phyloP scores from a whole-genome alignment of 306 rosid genomes.

The Dalbergia cultrata region DNA sequence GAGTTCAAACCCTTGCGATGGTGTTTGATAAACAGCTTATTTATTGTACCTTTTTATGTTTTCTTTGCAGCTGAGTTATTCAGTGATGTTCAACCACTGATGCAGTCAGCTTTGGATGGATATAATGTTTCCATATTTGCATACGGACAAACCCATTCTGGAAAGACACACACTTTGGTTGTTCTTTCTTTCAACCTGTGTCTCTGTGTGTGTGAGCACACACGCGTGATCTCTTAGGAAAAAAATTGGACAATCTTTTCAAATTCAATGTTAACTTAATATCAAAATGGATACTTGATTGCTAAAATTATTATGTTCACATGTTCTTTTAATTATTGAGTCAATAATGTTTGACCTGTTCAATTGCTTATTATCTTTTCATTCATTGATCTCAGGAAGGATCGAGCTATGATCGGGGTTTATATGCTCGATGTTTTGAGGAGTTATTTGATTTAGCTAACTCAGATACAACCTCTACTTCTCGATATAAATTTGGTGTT shows the following conservation, averaged over 20 bases:
- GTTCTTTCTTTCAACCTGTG: conserved; percentile 50
- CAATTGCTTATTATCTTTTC: conserved; percentile 39
- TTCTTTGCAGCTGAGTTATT: conserved; percentile 82
- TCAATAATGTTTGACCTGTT: conserved; percentile 45
- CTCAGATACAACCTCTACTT: conserved; percentile 83
- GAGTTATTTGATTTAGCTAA: conserved; percentile 93
- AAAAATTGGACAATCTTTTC: conserved; percentile 25
- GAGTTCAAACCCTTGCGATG: conserved; percentile 22
- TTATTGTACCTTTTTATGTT: conserved; percentile 43
- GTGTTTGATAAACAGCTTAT: conserved; percentile 35
- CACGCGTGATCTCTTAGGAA: conserved; percentile 1
- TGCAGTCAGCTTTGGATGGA: conserved; percentile 97
- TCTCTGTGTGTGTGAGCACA: conserved; percentile 3
- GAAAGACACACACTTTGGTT: conserved; percentile 97
- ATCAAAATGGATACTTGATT: background rate
- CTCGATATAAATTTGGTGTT: conserved; percentile 77
- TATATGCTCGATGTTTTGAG: conserved; percentile 93
- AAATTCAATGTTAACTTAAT: conserved; percentile 6
- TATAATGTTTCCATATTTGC: conserved; percentile 91
- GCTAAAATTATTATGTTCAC: conserved; percentile 19
- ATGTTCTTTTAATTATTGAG: conserved; percentile 3
- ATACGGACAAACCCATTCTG: conserved; percentile 90
- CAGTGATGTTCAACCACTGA: conserved; percentile 90
- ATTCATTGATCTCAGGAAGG: conserved; percentile 78
- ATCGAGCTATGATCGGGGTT: conserved; percentile 90